Evolutionary conservation across 768 basidiomycete genomes (phyloP), one percentile per base, ranked within the genome.

Genomic region (Lyophyllum shimeji): DNA sequence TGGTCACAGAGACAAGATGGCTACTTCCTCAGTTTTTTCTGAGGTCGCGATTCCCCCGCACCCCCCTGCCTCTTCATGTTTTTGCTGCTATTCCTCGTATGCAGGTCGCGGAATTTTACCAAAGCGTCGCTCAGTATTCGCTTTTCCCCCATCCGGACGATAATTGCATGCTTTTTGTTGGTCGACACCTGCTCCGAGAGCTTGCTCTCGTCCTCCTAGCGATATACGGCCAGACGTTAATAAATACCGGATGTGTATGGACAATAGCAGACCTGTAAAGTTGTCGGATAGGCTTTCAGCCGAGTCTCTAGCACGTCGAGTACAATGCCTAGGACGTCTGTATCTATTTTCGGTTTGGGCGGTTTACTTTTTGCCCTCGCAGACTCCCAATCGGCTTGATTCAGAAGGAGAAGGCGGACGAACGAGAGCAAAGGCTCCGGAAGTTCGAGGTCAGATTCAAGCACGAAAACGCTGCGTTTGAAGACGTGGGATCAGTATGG

Each of bases 101-200:
- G 56, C 1, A 58, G 34, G 13, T 44, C 54, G 18, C 59, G 50
- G 24, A 74, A 29, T 47, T 65, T 68, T 15, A 60, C 52, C 27
- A 72, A 50, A n/a, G 60, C 53, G 7, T 60, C 65, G 7, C 61
- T 52, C 52, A 95, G 63, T 12, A 94, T 84, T 21, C 80, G 72
- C 71, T 93, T 93, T 74, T 95, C 93, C 3, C 90, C 90, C 9
- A 91, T 67, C 33, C 93, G 80, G 12, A 94, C 90, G 45, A 89
- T 71, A 7, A 87, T 65, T 0, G 93, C 93, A 55, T 85, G 76
- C 56, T 74, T 75, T 63, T 76, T 80, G 60, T 84, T 83, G 50
- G 73, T 54, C 3, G 76, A 53, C 1, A 82, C 65, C n/a, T 52
- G 54, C 15, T 60, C 64, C 20, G 79, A 69, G 4, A 85, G 69